Conservation (phyloP, 164 flowering plant genomes). For the Umbellularia californica region DNA sequence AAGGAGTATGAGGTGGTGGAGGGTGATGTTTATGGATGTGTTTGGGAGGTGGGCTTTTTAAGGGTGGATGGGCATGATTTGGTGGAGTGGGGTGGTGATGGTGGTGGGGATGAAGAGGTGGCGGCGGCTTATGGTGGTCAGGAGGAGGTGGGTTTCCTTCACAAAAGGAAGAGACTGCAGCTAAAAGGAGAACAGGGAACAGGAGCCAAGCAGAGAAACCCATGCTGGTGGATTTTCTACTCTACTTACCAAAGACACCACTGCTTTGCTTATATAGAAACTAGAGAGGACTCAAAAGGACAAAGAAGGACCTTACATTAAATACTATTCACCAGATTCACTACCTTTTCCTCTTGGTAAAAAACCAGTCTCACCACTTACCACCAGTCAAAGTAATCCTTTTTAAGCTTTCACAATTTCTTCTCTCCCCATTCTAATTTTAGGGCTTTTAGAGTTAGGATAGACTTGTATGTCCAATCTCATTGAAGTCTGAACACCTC, state of each 20-base stretch:
- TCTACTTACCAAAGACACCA: background rate
- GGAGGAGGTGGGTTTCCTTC: background rate
- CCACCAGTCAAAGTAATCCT: too few relatives aligned
- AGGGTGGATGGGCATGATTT: background rate
- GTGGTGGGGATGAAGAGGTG: background rate
- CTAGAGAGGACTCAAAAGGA: background rate
- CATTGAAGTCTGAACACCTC: too few relatives aligned
- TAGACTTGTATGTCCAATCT: too few relatives aligned
- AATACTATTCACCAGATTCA: too few relatives aligned
- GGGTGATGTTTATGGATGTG: background rate
- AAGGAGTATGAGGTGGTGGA: background rate
- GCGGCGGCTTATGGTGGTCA: background rate
- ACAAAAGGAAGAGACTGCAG: background rate
- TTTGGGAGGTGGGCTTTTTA: background rate
- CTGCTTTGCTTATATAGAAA: background rate
- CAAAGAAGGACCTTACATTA: too few relatives aligned
- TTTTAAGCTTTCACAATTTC: too few relatives aligned
- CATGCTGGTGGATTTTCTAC: background rate
- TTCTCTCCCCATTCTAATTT: too few relatives aligned
- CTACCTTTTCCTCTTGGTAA: too few relatives aligned
- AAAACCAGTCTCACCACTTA: too few relatives aligned
- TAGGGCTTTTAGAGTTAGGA: too few relatives aligned
- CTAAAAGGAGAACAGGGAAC: background rate
- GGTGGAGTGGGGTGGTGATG: background rate
- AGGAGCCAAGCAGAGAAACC: background rate